phyloP scores from a whole-genome alignment of 169 alveolate species.

The Amoebophrya sp. region DNA sequence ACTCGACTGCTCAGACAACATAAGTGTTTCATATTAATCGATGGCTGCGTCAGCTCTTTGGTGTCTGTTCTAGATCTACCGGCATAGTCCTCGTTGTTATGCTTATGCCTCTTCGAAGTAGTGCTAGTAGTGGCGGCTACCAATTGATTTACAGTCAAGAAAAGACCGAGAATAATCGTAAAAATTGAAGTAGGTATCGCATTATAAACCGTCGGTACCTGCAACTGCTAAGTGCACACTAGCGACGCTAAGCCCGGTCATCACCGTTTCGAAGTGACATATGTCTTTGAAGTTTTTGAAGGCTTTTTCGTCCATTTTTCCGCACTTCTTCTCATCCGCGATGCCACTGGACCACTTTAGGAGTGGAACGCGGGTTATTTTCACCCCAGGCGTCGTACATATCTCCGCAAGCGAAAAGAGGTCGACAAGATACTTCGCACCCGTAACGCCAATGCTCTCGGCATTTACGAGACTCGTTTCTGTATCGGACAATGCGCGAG shows the following conservation, averaged over 20 bases:
- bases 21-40: no score
- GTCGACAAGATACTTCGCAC: no score
- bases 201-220: background rate
- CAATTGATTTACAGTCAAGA: no score
- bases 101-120: background rate
- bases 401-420: no score
- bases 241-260: constrained; percentile 1
- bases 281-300: background rate
- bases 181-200: background rate
- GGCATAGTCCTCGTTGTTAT: background rate
- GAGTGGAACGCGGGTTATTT: no score
- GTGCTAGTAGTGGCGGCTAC: no score
- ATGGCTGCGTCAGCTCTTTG: background rate
- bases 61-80: background rate
- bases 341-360: no score
- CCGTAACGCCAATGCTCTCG: no score
- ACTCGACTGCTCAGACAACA: no score
- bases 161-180: background rate
- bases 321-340: background rate
- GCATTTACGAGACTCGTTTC: no score
- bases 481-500: no score
- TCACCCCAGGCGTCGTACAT: no score
- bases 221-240: background rate
- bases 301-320: background rate
- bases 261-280: background rate